phyloP scores from a whole-genome alignment of 148 eudicot genomes.

The Dianthus caryophyllus region DNA sequence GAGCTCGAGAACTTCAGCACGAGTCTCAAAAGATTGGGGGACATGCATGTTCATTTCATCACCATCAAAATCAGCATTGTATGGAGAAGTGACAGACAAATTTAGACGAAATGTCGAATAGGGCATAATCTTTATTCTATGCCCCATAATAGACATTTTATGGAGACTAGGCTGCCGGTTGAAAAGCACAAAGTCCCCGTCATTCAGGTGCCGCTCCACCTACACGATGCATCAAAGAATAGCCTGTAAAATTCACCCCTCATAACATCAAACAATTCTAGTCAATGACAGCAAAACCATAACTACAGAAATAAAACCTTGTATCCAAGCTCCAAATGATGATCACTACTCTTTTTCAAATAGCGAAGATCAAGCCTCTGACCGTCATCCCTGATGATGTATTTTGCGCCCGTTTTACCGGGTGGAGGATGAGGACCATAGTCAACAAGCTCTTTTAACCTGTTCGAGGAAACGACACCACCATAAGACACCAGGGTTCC shows the following conservation, averaged over 20 bases:
- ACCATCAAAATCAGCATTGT: slow-evolving; percentile 99
- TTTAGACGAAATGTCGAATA: slow-evolving; percentile 93
- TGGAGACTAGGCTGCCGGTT: slow-evolving; percentile 99
- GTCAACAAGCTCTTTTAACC: slow-evolving; percentile 98
- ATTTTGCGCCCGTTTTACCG: slow-evolving; percentile 98
- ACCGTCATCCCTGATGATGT: slow-evolving; percentile 96
- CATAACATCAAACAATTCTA: not conserved
- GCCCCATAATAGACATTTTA: slow-evolving; percentile 99
- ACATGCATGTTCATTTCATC: slow-evolving; percentile 99
- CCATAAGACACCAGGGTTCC: slow-evolving; percentile 5
- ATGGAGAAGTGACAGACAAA: slow-evolving; percentile 92
- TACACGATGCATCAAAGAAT: slow-evolving; percentile 26
- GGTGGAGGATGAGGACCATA: slow-evolving; percentile 99
- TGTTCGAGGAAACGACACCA: slow-evolving; percentile 22
- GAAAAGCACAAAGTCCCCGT: slow-evolving; percentile 96
- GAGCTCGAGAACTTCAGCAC: slow-evolving; percentile 95
- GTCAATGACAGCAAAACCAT: slow-evolving; percentile 3
- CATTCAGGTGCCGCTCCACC: slow-evolving; percentile 97
- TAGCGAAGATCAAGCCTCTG: slow-evolving; percentile 99
- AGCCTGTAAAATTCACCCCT: slow-evolving; percentile 11
- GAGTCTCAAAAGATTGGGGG: slow-evolving; percentile 97
- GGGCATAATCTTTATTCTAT: slow-evolving; percentile 96
- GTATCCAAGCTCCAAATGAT: slow-evolving; percentile 95
- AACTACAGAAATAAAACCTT: slow-evolving; percentile 41
- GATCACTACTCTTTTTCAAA: slow-evolving; percentile 95